Conservation (phyloP, 306 rosid genomes). For the Pueraria montana region DNA sequence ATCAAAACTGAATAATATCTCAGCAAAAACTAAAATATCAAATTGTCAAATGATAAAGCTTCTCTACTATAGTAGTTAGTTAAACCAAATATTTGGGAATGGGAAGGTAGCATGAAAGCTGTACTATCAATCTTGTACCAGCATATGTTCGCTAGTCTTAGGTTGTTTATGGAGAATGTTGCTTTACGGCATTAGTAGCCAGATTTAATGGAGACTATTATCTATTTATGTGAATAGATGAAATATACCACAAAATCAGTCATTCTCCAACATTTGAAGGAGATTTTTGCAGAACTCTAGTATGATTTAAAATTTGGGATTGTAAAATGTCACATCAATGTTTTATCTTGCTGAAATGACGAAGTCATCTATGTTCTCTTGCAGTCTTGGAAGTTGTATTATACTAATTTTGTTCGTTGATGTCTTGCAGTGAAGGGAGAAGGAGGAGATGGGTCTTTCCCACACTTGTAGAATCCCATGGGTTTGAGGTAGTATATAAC, state of each 20-base stretch:
- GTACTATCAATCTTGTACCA: neutral
- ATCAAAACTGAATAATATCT: neutral
- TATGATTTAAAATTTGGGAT: slow-evolving; percentile 19
- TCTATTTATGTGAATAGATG: neutral
- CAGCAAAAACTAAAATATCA: neutral
- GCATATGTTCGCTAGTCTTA: slow-evolving; percentile 2
- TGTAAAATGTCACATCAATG: slow-evolving; percentile 31
- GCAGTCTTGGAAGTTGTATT: slow-evolving; percentile 33
- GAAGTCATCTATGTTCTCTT: slow-evolving; percentile 2
- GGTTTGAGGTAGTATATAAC: slow-evolving; percentile 62
- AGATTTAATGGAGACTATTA: neutral
- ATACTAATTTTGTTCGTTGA: slow-evolving; percentile 47
- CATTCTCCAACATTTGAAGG: slow-evolving; percentile 17
- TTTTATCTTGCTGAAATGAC: slow-evolving; percentile 38
- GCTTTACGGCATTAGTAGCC: neutral
- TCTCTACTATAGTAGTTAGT: slow-evolving; percentile 1
- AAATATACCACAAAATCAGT: slow-evolving; percentile 5
- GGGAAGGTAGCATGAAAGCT: slow-evolving; percentile 1
- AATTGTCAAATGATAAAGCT: slow-evolving; percentile 29
- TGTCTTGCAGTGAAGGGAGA: slow-evolving; percentile 89
- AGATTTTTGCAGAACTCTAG: slow-evolving; percentile 7
- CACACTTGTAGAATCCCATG: slow-evolving; percentile 59
- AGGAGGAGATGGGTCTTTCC: slow-evolving; percentile 96
- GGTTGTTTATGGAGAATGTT: neutral
- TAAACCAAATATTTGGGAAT: slow-evolving; percentile 27